Evolutionary conservation across 306 rosid genomes (phyloP).

Genomic region (Casuarina cunninghamiana): DNA sequence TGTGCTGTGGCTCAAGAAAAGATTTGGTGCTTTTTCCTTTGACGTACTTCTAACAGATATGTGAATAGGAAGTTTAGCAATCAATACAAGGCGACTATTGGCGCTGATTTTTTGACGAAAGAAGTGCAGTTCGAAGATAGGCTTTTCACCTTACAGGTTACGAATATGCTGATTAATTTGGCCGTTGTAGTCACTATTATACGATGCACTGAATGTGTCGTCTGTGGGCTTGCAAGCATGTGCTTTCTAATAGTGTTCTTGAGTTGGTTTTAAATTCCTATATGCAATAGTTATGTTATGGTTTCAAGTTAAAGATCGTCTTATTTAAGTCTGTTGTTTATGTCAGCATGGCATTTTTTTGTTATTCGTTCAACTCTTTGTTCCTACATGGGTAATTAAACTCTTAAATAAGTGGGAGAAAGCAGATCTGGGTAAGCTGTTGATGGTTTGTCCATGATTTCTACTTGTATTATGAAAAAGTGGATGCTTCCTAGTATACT

Average conservation of each 20-base stretch:
- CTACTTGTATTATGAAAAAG: background rate
- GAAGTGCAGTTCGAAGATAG: conserved; percentile 99
- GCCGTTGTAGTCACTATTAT: no score
- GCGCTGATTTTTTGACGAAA: conserved; percentile 94
- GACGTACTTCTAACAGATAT: conserved; percentile 59
- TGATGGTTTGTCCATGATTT: background rate
- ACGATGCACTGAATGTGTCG: no score
- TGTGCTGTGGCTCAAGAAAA: background rate
- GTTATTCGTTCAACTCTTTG: background rate
- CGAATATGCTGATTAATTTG: conserved; percentile 3
- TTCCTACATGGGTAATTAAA: background rate
- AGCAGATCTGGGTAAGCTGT: background rate
- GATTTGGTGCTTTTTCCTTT: conserved; percentile 32
- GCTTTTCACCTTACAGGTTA: conserved; percentile 96
- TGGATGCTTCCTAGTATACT: background rate
- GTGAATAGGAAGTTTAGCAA: conserved; percentile 98
- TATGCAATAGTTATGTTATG: no score
- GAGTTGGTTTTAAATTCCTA: background rate
- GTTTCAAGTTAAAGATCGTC: no score
- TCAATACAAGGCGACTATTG: conserved; percentile 97
- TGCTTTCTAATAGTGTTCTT: background rate
- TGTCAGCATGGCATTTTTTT: conserved; percentile 1
- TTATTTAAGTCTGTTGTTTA: background rate
- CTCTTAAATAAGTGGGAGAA: background rate
- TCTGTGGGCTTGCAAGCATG: background rate